Percentiles rank a stretch among this genome's conserved stretches.
Evolutionary conservation across 495 filamentous ascomycete species (phyloP).

Genomic region (Penicillium argentinense): DNA sequence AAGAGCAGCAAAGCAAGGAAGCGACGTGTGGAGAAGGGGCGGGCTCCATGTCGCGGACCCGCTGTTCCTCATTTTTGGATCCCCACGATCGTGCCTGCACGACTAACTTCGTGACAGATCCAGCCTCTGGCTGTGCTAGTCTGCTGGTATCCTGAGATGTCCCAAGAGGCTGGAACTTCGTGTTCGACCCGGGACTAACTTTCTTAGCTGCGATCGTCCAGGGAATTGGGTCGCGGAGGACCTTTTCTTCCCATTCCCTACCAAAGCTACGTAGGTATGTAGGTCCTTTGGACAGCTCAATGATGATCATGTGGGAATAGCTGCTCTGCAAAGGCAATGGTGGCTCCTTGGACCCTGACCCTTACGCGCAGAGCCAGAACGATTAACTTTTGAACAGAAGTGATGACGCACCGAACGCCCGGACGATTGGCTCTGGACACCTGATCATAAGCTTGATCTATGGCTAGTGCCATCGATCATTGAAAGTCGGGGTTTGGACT

Average conservation of each 20-base stretch:
- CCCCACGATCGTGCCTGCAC: neutral
- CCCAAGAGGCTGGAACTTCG: neutral
- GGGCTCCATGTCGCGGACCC: too few relatives aligned
- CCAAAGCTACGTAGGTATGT: too few relatives aligned
- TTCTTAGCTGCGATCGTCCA: neutral
- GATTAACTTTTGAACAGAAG: too few relatives aligned
- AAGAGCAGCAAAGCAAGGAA: neutral
- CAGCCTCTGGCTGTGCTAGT: too few relatives aligned
- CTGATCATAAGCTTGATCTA: neutral
- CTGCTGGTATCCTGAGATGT: too few relatives aligned
- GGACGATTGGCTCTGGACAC: neutral
- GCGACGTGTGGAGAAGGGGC: too few relatives aligned
- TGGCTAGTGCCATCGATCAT: neutral
- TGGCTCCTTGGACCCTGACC: neutral
- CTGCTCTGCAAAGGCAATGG: neutral
- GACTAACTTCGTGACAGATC: slow-evolving; percentile 1
- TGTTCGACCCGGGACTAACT: neutral
- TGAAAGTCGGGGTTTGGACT: neutral
- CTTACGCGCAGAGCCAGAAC: too few relatives aligned
- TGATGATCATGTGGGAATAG: neutral
- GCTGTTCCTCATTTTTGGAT: too few relatives aligned
- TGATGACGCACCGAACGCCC: too few relatives aligned
- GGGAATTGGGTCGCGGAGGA: too few relatives aligned
- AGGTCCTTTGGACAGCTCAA: too few relatives aligned
- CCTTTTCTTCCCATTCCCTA: too few relatives aligned